Evolutionary conservation across 2,329 filamentous ascomycete species (phyloP), one percentile per base, ranked within the genome.

Genomic region (Thelonectria rubi): DNA sequence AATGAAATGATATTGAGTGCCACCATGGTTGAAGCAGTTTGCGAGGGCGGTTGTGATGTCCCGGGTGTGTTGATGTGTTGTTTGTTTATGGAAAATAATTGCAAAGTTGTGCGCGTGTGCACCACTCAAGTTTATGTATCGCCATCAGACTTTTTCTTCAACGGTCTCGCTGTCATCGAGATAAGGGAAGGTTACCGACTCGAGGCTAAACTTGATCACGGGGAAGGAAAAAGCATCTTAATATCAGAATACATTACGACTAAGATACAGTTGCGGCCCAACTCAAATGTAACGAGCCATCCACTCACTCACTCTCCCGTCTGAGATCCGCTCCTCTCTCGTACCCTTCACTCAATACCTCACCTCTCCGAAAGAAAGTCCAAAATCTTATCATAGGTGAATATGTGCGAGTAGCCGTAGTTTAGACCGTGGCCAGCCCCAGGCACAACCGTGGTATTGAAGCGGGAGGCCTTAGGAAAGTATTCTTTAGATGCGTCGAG

Each of bases 371-470:
- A 64, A 24, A 80, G 64, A 50, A 81, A 81, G 52, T 79, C 72
- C 1, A 76, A 66, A 8, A 81, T 81, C 10, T 72, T 63, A 10
- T 69, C 60, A 43, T 78, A 81, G 1, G 77, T 75, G 1, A 64
- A 43, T 1, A 64, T 62, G 20, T 74, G 72, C 0, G 77, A 73
- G 58, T 79, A 79, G 9, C 70, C 77, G n/a, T 83, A 70, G 67
- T 84, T 87, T 18, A 88, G 68, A 0, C 78, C 82, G 52, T 86
- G 83, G 0, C 83, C 78, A 34, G 84, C 82, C 3, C 78, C 77
- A 0, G 81, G 80, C 1, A 89, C 81, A 17, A 89, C 78, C 46
- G 82, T 81, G 0, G 84, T 77, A 60, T 84, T 78, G 68, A 89
- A 88, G 0, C 73, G 72, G 0, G 70, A 78, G 0, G 83, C 78